A percentile compares a stretch with the other conserved stretches of the same genome.
Conservation (phyloP, 2,329 filamentous ascomycete genomes). For the Fusarium sp. region DNA sequence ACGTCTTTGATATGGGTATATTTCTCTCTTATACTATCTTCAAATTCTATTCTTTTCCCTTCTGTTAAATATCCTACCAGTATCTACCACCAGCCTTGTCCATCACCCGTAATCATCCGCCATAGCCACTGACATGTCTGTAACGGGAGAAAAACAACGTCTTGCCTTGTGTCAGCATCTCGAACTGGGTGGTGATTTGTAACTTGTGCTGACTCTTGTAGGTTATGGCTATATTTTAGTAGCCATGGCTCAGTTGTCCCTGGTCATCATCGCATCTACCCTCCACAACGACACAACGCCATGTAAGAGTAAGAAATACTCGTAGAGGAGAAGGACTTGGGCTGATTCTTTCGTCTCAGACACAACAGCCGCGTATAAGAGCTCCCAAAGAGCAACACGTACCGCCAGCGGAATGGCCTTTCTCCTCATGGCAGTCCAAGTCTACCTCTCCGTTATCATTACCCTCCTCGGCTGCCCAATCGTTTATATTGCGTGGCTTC, state of each 20-base stretch:
- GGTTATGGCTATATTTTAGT: neutral
- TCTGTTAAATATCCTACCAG: neutral
- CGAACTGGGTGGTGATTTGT: no score
- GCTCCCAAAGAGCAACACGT: neutral
- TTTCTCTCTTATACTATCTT: neutral
- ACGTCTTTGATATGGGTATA: no score
- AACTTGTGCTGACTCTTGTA: neutral
- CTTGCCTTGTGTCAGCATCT: neutral
- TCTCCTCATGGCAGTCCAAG: neutral
- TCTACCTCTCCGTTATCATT: neutral
- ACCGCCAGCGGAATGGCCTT: neutral
- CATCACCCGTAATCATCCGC: neutral
- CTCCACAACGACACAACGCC: neutral
- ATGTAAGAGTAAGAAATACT: neutral
- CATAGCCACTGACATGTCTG: neutral
- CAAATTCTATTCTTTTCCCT: neutral
- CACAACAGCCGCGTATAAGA: neutral
- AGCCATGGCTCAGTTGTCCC: neutral
- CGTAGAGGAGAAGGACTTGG: no score
- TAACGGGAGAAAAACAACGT: neutral
- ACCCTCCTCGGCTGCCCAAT: neutral
- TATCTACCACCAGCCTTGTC: neutral
- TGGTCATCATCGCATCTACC: neutral
- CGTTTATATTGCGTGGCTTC: neutral
- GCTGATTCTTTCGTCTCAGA: neutral